Conservation (phyloP, 768 basidiomycete genomes). For the Rhodocollybia butyracea region DNA sequence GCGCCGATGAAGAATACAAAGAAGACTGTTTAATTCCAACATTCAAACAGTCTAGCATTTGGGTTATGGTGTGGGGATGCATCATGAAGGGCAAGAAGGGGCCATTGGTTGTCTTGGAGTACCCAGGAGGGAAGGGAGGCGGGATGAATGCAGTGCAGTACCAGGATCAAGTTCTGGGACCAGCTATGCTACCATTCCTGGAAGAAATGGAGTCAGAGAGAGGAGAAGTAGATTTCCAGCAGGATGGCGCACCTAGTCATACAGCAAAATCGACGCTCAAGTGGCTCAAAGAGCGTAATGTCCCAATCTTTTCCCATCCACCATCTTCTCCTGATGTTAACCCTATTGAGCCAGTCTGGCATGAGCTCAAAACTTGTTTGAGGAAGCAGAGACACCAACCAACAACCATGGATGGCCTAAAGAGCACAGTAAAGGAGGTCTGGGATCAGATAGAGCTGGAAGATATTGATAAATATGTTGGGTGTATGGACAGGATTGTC, state of each 20-base stretch:
- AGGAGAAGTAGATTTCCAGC: slow-evolving; percentile 8
- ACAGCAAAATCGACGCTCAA: neutral
- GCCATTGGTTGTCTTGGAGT: slow-evolving; percentile 11
- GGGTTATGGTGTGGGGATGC: slow-evolving; percentile 13
- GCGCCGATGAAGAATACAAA: slow-evolving; percentile 10
- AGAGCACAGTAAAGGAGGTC: slow-evolving; percentile 9
- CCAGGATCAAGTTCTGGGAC: slow-evolving; percentile 11
- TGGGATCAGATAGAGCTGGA: slow-evolving; percentile 20
- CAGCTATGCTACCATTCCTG: neutral
- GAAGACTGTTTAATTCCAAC: no score
- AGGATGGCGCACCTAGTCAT: slow-evolving; percentile 11
- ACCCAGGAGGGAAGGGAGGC: slow-evolving; percentile 13
- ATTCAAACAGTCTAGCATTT: slow-evolving; percentile 5
- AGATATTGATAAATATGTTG: slow-evolving; percentile 20
- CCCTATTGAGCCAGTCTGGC: slow-evolving; percentile 31
- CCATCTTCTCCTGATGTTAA: slow-evolving; percentile 28
- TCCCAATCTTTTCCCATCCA: slow-evolving; percentile 19
- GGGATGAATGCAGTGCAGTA: slow-evolving; percentile 10
- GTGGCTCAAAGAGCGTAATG: neutral
- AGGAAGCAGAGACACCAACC: slow-evolving; percentile 13
- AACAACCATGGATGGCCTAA: slow-evolving; percentile 16
- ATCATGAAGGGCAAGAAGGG: slow-evolving; percentile 11
- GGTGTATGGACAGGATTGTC: slow-evolving; percentile 18
- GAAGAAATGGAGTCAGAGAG: neutral
- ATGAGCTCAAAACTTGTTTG: slow-evolving; percentile 23